Evolutionary conservation across 1,139 yeast species (phyloP).

Genomic region (Debaryomyces nepalensis): DNA sequence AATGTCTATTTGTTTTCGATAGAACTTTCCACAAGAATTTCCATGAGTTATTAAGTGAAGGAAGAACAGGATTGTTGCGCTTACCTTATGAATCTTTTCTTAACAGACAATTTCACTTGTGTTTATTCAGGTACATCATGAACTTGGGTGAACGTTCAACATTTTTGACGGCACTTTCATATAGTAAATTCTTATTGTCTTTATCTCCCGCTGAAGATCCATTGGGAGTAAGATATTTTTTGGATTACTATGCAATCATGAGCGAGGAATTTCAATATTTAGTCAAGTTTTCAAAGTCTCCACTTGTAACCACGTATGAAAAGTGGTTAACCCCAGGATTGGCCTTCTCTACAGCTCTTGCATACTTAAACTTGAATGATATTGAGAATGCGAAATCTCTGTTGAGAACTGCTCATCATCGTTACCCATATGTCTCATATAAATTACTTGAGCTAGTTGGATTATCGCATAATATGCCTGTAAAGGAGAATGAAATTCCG

Average conservation of each 20-base stretch:
- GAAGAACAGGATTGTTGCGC: conserved; percentile 64
- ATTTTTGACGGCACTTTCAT: conserved; percentile 73
- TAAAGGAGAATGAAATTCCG: conserved; percentile 29
- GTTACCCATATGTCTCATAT: conserved; percentile 65
- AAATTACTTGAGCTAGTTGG: conserved; percentile 52
- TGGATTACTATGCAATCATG: conserved; percentile 77
- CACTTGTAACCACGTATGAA: conserved; percentile 58
- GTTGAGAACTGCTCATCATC: conserved; percentile 53
- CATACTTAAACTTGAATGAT: conserved; percentile 51
- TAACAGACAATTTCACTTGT: conserved; percentile 77
- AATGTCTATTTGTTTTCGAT: conserved; percentile 80
- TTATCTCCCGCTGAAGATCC: conserved; percentile 84
- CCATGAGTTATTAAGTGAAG: conserved; percentile 51
- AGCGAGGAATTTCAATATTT: conserved; percentile 69
- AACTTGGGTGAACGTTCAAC: conserved; percentile 80
- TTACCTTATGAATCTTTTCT: conserved; percentile 76
- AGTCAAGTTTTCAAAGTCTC: conserved; percentile 56
- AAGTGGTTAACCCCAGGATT: conserved; percentile 79
- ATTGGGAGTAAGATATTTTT: conserved; percentile 77
- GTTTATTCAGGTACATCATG: conserved; percentile 72
- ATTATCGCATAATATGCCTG: conserved; percentile 24
- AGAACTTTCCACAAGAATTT: conserved; percentile 49
- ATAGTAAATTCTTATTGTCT: conserved; percentile 70
- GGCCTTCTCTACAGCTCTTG: conserved; percentile 68
- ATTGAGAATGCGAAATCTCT: conserved; percentile 49